Base-by-base conservation (phyloP, 768 basidiomycete species). In the Kwoniella heveanensis region DNA sequence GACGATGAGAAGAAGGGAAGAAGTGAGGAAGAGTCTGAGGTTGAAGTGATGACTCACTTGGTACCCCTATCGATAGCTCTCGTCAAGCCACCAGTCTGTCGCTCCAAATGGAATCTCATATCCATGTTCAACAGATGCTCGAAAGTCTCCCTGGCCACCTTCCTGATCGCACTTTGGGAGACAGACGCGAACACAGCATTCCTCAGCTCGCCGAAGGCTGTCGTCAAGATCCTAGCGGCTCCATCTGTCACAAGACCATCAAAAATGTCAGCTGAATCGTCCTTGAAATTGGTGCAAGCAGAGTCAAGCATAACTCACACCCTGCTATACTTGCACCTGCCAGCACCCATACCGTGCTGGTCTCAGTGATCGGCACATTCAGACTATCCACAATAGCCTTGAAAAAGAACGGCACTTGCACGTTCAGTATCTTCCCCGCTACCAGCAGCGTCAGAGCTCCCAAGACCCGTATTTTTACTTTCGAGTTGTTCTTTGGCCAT, bases 381-480 rank as follows among this genome's bases (percentile, higher is more conserved):
- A 99, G 83, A 1, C 90, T 80, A 77, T 99, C 95, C 56, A 99
- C 87, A 47, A 99, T 86, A 26, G 84, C 80, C 81, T 97, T 98
- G 85, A 99, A 99, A 65, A 98, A 82, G 69, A 91, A 86, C 0
- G 96, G 96, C n/a, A 99, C 94, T 84, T 98, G 95, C 0, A 99
- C 96, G 77, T 97, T 99, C 60, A 97, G 81, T 56, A 93, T 91
- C 85, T 99, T 99, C 55, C 91, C 92, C 17, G 85, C 82, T 49
- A 97, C 83, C 48, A 97, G 83, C 65, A 98, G 80, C 0, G 82
- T 85, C 54, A 99, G 85, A 0, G 95, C 96, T 1, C 90, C 80
- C 0, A 96, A 66, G 21, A 99, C 94, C 2, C 92, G 86, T 52
- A 85, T 82, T 54, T 92, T 87, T 13, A 92, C 91, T 52, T 83